Base-by-base conservation (phyloP, 78 protist genomes). In the Blattamonas nauphoetae region DNA sequence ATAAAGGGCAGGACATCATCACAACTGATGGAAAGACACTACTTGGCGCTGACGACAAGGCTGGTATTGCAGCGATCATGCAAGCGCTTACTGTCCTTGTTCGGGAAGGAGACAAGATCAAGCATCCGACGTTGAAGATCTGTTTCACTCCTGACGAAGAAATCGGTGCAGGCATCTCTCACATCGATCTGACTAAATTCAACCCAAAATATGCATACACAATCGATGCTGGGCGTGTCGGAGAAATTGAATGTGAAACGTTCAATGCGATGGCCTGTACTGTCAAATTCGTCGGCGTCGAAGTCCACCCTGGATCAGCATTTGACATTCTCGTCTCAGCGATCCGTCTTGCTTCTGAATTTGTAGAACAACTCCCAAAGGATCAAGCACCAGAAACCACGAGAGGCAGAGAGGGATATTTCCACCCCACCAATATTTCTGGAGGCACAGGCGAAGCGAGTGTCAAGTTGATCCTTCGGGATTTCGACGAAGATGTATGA, bases 91-190 rank as follows among this genome's bases (percentile, higher is more conserved):
- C 44, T 11, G 80, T 6, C 21, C 21, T 86, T 21, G 87, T 80
- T 5, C 4, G 35, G 32, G 77, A 21, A 5, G 79, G 77, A 32
- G 32, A 11, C 55, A 32, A 21, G 32, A 55, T 55, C 21, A 11
- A 11, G 11, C 88, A 82, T 11, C 81, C 81, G 32, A 5, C 21
- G 32, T 4, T 86, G 11, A 11, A 32, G 11, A 34, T 86, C 29
- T 21, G 6, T 4, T 86, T 86, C 88, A 86, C 88, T 43, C 86
- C 88, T 21, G 88, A 86, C 43, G 89, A 87, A 77, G 90, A 88
- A 3, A 55, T 88, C n/a, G 90, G 90, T 2, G 34, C 5, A 36
- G 90, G 90, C 3, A 35, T 89, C 85, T 63, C 36, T 4, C 82
- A 2, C 35, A n/a, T 87, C n/a, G 81, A 42, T 87, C 2, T 34